Conservation (phyloP, 2,329 filamentous ascomycete genomes). For the Gyromitra esculenta region DNA sequence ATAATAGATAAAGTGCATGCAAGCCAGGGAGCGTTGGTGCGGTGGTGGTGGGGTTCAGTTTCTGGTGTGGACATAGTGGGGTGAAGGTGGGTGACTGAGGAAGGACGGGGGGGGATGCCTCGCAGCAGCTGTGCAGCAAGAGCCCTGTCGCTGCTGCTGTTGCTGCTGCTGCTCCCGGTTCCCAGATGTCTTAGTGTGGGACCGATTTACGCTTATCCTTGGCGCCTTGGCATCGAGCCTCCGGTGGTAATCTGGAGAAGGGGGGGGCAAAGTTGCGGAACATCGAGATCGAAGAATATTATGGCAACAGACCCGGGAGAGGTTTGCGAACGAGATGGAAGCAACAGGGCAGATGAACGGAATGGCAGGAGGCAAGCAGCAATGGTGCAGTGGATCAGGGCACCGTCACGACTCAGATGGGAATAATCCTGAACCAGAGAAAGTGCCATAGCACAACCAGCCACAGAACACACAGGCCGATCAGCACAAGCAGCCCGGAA, state of each 20-base stretch:
- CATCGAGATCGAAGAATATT: constrained; percentile 52
- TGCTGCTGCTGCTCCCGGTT: constrained; percentile 42
- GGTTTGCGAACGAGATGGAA: constrained; percentile 52
- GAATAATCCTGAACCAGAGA: constrained; percentile 31
- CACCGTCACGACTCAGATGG: constrained; percentile 32
- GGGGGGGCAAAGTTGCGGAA: constrained; percentile 43
- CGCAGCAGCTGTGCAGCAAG: constrained; percentile 35
- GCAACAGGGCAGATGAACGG: constrained; percentile 49
- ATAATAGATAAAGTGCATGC: constrained; percentile 48
- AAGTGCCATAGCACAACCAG: constrained; percentile 12
- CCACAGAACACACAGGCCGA: constrained; percentile 23
- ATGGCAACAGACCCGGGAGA: constrained; percentile 49
- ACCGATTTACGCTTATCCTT: constrained; percentile 49
- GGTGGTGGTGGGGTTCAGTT: not conserved
- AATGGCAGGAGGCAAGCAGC: constrained; percentile 41
- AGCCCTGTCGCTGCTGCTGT: constrained; percentile 23
- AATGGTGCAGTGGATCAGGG: constrained; percentile 49
- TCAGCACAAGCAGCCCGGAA: constrained; percentile 46
- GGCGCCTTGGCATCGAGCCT: constrained; percentile 51
- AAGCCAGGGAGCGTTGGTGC: constrained; percentile 38
- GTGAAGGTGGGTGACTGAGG: constrained; percentile 28
- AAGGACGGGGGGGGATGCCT: constrained; percentile 25
- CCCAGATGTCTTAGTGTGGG: constrained; percentile 51
- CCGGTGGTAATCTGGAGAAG: constrained; percentile 42
- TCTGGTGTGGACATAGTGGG: constrained; percentile 38